Evolutionary conservation across 441 rosid species (phyloP), one percentile per base, ranked within the genome.

Genomic region (Croton setiger): DNA sequence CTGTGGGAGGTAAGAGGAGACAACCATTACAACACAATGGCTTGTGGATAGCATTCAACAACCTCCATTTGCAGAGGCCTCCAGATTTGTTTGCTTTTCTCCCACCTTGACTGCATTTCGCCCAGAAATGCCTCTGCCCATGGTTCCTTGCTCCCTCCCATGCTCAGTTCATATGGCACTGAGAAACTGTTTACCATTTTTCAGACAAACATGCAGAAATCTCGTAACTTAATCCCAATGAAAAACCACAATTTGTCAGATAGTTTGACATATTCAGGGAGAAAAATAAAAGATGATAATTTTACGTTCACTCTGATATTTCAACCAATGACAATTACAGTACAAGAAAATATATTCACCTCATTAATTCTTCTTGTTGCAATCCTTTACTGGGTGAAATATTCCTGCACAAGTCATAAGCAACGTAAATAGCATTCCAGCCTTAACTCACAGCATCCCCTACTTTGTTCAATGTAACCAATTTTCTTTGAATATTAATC

Each of bases 101-200:
- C 87, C 91, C 90, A 80, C 72, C 81, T 86, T 6, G 77, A 78
- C 33, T 75, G 82, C 88, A 91, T 75, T 57, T 66, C 70, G 44
- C 73, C 80, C 44, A 91, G 60, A 78, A 91, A 88, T 60, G 70
- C 67, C 79, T 74, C 86, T 1, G 91, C 98, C 97, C 98, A 89
- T 1, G 80, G 80, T 70, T 93, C 98, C 6, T 85, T 85, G 72
- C 79, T 75, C 54, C 95, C 96, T 72, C 81, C 85, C 92, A 87
- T 88, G 89, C 97, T 94, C 77, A 88, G 82, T 11, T 91, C 96
- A 66, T 81, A 91, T 4, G 97, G 98, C 80, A 89, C 97, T 0
- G 96, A 88, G 74, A 94, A 94, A 76, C 98, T 91, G 89, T 66
- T 7, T 21, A 31, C 3, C 36, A 58, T 43, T 67, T 69, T 61